A percentile compares a stretch with the other conserved stretches of the same genome.
phyloP scores from a whole-genome alignment of 2,329 filamentous ascomycete genomes.

The Penicillium sp. region DNA sequence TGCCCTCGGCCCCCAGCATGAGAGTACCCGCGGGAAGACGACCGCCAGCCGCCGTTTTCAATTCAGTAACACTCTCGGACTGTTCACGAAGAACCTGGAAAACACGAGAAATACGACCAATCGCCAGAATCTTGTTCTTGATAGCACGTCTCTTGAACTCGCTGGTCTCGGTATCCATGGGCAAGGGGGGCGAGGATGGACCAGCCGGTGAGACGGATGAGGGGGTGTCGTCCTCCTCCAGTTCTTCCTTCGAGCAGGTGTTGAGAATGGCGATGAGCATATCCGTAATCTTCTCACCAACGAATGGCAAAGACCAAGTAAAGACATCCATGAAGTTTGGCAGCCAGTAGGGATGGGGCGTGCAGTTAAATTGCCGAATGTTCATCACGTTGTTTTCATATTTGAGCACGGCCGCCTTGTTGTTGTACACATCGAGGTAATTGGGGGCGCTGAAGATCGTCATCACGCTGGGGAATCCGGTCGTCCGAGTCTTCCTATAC shows the following conservation, averaged over 20 bases:
- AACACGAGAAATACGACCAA: conserved; percentile 91
- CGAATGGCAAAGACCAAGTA: conserved; percentile 98
- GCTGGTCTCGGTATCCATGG: conserved; percentile 74
- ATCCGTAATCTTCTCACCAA: conserved; percentile 98
- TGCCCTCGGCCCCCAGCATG: conserved; percentile 96
- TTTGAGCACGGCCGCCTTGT: conserved; percentile 97
- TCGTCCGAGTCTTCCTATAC: conserved; percentile 98
- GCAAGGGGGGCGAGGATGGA: conserved; percentile 70
- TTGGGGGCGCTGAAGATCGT: conserved; percentile 99
- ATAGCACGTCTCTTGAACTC: conserved; percentile 95
- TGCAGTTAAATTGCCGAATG: conserved; percentile 99
- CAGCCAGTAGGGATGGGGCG: conserved; percentile 97
- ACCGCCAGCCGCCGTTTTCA: conserved; percentile 94
- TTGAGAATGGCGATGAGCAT: conserved; percentile 99
- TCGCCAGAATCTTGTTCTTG: conserved; percentile 99
- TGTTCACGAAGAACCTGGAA: conserved; percentile 98
- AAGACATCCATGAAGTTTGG: conserved; percentile 99
- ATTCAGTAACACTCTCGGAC: conserved; percentile 91
- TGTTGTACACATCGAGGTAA: conserved; percentile 99
- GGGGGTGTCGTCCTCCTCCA: conserved; percentile 84
- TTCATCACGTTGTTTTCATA: conserved; percentile 99
- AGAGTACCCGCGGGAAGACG: conserved; percentile 90
- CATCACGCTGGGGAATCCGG: conserved; percentile 98
- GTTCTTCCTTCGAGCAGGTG: conserved; percentile 97
- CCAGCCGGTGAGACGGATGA: conserved; percentile 68